Evolutionary conservation across 106 monocot genomes (phyloP).

Genomic region (Acorus calamus): DNA sequence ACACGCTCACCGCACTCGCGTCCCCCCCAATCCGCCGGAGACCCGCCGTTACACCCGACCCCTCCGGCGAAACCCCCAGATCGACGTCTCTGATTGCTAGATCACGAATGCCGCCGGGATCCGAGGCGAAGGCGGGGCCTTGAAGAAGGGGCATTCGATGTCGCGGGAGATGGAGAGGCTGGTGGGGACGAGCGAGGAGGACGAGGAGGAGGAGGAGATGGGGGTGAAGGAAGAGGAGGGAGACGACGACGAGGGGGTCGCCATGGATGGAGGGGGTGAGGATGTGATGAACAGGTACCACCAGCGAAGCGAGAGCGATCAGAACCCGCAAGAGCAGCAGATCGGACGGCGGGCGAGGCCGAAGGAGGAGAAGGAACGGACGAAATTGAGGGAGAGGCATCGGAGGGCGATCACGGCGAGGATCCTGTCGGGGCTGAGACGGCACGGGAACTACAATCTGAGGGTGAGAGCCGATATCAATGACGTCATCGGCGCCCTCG

Average conservation of each 20-base stretch:
- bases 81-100: too few species aligned
- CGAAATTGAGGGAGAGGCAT: conserved; percentile 12
- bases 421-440: conserved; percentile 11
- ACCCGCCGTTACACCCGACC: conserved; percentile 1
- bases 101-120: neutral
- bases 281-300: conserved; percentile 1
- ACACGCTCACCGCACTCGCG: neutral
- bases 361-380: conserved; percentile 17
- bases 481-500: conserved; percentile 15
- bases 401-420: conserved; percentile 10
- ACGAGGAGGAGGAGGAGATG: too few species aligned
- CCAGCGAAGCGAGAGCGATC: neutral
- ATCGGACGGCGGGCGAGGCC: conserved; percentile 20
- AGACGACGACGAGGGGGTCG: conserved; percentile 15
- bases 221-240: conserved; percentile 16
- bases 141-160: neutral
- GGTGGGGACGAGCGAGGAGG: too few species aligned
- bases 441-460: conserved; percentile 12
- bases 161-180: conserved; percentile 19
- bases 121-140: neutral
- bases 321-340: conserved; percentile 1
- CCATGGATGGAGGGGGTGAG: neutral
- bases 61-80: too few species aligned
- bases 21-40: conserved; percentile 17
- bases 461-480: conserved; percentile 17